A percentile compares a stretch with the other conserved stretches of the same genome.
phyloP scores from a whole-genome alignment of 2,329 filamentous ascomycete species.

The Apiospora saccharicola region DNA sequence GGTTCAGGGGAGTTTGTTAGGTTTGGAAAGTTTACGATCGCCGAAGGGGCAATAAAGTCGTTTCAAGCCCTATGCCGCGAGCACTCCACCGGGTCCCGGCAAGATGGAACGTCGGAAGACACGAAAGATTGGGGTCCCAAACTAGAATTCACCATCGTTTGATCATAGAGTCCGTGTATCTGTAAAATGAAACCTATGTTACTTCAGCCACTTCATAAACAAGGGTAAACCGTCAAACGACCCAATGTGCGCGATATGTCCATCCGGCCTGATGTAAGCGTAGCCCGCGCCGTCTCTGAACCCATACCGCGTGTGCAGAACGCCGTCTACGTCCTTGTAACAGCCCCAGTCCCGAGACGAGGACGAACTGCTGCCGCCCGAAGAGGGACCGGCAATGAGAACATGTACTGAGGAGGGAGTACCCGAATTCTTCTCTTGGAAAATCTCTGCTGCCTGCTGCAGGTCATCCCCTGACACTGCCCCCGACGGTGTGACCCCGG shows the following conservation, averaged over 20 bases:
- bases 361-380: conserved; percentile 4
- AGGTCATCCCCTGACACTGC: conserved; percentile 31
- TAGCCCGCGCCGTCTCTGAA: conserved; percentile 35
- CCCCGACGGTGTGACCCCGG: conserved; percentile 30
- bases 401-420: conserved; percentile 33
- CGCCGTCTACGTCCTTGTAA: conserved; percentile 35
- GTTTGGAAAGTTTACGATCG: neutral
- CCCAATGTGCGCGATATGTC: conserved; percentile 40
- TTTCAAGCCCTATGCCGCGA: neutral
- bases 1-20: neutral
- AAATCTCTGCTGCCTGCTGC: conserved; percentile 31
- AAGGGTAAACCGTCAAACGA: conserved; percentile 31
- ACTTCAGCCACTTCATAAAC: conserved; percentile 31
- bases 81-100: neutral
- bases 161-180: neutral
- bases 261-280: conserved; percentile 39
- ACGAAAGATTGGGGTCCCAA: neutral
- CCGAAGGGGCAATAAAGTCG: neutral
- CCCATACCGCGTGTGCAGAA: conserved; percentile 36
- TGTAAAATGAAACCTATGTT: neutral
- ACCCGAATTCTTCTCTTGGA: conserved; percentile 28
- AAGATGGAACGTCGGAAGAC: neutral
- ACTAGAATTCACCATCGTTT: neutral
- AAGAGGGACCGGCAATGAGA: conserved; percentile 25
- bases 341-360: neutral